These are phyloP conservation scores for Botrytis sinoallii DNA, from an alignment of 2,329 filamentous ascomycete genomes.

Conservation along the genomic window DNA sequence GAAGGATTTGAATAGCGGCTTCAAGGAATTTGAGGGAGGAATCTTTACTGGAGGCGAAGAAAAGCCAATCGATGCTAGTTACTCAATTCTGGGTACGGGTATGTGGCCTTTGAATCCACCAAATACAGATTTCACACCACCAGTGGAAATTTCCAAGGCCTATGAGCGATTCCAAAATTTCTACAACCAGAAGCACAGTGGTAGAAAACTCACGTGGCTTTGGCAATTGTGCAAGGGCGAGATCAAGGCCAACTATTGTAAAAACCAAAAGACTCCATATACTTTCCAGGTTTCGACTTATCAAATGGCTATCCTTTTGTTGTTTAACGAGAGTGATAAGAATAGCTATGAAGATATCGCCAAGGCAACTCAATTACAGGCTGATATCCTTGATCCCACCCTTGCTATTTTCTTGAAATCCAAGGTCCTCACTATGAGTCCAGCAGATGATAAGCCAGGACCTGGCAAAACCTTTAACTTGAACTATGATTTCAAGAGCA, in stretches of 20 bases:
- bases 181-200: slow-evolving; percentile 95
- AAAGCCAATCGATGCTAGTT: slow-evolving; percentile 78
- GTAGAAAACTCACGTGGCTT: slow-evolving; percentile 93
- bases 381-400: slow-evolving; percentile 82
- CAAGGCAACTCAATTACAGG: slow-evolving; percentile 72
- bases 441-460: slow-evolving; percentile 71
- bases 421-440: slow-evolving; percentile 74
- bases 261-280: slow-evolving; percentile 83
- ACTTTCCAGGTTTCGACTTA: slow-evolving; percentile 97
- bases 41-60: slow-evolving; percentile 60
- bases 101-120: slow-evolving; percentile 94
- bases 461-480: slow-evolving; percentile 77
- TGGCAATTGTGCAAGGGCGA: slow-evolving; percentile 99
- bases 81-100: slow-evolving; percentile 90
- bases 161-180: slow-evolving; percentile 87
- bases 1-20: slow-evolving; percentile 89
- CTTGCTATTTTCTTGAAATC: slow-evolving; percentile 87
- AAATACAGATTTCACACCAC: slow-evolving; percentile 83
- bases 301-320: slow-evolving; percentile 91
- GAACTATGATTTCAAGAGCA: slow-evolving; percentile 96
- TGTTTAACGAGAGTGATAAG: slow-evolving; percentile 89
- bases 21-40: slow-evolving; percentile 72
- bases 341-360: slow-evolving; percentile 86
- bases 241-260: slow-evolving; percentile 89
- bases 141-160: slow-evolving; percentile 77